Base-by-base conservation (phyloP, 768 basidiomycete genomes). In the Leccinum fibrillosum region DNA sequence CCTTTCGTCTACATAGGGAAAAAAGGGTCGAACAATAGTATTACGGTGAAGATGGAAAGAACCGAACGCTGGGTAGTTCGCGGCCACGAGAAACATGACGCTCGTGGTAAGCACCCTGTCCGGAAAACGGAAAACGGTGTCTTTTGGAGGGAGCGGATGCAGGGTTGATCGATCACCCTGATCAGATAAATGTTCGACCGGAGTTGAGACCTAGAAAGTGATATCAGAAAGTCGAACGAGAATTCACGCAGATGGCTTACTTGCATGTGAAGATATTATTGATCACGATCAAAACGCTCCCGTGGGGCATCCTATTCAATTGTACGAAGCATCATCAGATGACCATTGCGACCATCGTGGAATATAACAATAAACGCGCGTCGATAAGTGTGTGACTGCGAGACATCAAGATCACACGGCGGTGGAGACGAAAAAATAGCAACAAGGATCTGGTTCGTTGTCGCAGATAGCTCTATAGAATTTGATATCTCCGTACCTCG, bases 241-340 rank as follows among this genome's bases (percentile, higher is more conserved):
- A 42, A 42, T 42, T 42, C 39, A 21, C 12, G 11, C 19, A 21
- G 42, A 44, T 44, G 42, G 10, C 19, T 19, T 44, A 4, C 42
- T 12, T 44, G n/a, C 26, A 7, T 37, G 45, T 23, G 45, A 37
- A 44, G 32, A 49, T 39, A 23, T 19, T 2, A 10, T 35, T 35
- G 25, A 17, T 15, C 82, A 21, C 6, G 19, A 21, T 44, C 42
- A 12, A 44, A 44, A 44, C 19, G 19, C 10, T 44, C 42, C 42
- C 19, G 42, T 44, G 42, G 19, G 19, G 42, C 11, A 44, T 2
- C 11, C 42, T 44, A 44, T 44, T 44, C 42, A 44, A 61, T n/a
- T 35, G 21, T 21, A 60, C 25, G 17, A 12, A 35, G 13, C 6
- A 7, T 19, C 19, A 17, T 37, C 35, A n/a, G 11, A 15, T 23